Base-by-base conservation (phyloP, 1,284 basidiomycete species). In the Cutaneotrichosporon cutaneum region DNA sequence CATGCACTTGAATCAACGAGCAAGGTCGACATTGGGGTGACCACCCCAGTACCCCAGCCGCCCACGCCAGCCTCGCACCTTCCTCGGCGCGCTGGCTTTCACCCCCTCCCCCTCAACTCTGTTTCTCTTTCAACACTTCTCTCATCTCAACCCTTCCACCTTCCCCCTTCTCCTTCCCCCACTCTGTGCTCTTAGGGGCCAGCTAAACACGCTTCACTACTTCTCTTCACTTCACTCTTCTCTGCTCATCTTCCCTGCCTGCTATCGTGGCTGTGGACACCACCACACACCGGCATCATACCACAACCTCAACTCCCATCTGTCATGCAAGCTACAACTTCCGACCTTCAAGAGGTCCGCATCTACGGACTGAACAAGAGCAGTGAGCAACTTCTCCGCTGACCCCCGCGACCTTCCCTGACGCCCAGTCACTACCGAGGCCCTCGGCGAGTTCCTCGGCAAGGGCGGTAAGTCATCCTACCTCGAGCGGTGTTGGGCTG, bases 361-460 rank as follows among this genome's bases (percentile, higher is more conserved):
- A 42, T 71, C 32, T 68, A 67, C 58, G 70, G 71, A 42, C 65
- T 72, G 3, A 71, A 67, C 50, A 61, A 59, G 42, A 66, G 57
- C 45, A 63, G 64, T 63, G 30, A 45, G 64, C 33, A 3, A 8
- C 21, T 9, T 9, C 3, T 4, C 5, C 48, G 48, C 13, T 27
- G 4, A n/a, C 4, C 22, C 13, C 2, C 18, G 3, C 18, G 9
- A 9, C 30, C 13, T 5, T 56, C 36, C 52, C 56, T 60, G n/a
- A 63, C 27, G 18, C 4, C 3, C 59, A 74, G 75, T 74, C 24
- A 74, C 72, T 0, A 64, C 70, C 3, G 68, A 72, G 18, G 59
- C 67, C 39, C 66, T 77, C 9, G 60, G 66, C 59, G 65, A 65
- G 50, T 74, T 72, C 70, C 73, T 77, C 57, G 63, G 69, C 33